These are phyloP conservation scores for Globisporangium nunn DNA, from an alignment of 352 stramenopile species.

Conservation along the genomic window DNA sequence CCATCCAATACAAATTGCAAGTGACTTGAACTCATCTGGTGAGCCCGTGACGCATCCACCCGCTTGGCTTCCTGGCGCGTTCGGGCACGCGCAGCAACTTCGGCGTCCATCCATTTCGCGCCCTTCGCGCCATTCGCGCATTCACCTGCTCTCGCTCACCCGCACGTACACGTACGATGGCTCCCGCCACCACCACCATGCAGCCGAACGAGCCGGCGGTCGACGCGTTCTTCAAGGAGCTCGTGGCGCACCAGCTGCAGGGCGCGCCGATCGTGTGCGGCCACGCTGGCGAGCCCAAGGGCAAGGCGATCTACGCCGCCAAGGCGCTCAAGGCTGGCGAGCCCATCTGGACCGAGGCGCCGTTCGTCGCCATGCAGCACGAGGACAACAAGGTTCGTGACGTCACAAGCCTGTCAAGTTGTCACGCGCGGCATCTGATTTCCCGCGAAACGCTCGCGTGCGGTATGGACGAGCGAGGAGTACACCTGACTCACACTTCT, in stretches of 20 bases:
- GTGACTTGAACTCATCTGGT: background rate
- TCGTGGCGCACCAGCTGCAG: constrained; percentile 45
- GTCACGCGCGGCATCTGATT: background rate
- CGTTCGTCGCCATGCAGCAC: constrained; percentile 68
- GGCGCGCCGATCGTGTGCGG: constrained; percentile 48
- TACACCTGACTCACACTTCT: background rate
- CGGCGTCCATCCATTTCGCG: background rate
- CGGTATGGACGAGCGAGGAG: background rate
- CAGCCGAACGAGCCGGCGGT: constrained; percentile 1
- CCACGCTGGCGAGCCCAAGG: constrained; percentile 41
- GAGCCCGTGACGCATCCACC: background rate
- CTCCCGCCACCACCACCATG: background rate
- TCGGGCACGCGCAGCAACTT: too few relatives aligned
- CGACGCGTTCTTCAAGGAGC: constrained; percentile 50
- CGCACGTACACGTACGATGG: background rate
- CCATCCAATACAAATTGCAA: background rate
- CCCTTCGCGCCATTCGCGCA: background rate
- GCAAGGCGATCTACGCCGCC: constrained; percentile 65
- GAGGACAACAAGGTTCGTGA: constrained; percentile 73
- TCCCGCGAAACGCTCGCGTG: background rate
- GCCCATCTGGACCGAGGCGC: constrained; percentile 47
- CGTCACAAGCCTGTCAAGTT: background rate
- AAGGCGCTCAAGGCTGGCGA: constrained; percentile 52
- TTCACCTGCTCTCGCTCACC: background rate
- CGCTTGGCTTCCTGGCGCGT: too few relatives aligned